These are phyloP conservation scores for Huiozyma sinensis DNA, from an alignment of 805 yeast species.

Conservation along the genomic window DNA sequence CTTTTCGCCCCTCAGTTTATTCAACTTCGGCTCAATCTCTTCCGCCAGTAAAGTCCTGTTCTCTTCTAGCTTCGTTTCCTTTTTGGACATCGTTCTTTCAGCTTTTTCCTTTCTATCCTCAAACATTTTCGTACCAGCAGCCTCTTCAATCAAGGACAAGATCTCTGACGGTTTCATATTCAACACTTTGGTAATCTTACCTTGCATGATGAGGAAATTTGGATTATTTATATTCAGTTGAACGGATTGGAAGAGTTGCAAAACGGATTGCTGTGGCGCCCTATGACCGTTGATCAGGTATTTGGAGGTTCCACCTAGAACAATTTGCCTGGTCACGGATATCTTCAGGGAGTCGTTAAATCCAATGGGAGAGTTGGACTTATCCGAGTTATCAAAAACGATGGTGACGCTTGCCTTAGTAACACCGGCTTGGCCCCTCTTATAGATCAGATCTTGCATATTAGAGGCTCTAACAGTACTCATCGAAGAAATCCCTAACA, in stretches of 20 bases:
- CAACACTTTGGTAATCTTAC: conserved; percentile 91
- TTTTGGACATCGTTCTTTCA: conserved; percentile 80
- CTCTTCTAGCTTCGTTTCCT: conserved; percentile 73
- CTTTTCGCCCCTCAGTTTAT: conserved; percentile 70
- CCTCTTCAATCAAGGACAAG: conserved; percentile 87
- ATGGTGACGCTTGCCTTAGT: conserved; percentile 95
- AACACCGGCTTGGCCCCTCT: conserved; percentile 96
- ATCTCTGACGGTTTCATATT: conserved; percentile 94
- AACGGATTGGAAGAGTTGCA: conserved; percentile 84
- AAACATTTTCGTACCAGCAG: conserved; percentile 94
- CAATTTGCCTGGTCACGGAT: conserved; percentile 84
- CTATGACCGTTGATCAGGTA: conserved; percentile 91
- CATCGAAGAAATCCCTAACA: conserved; percentile 92
- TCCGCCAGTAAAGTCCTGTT: conserved; percentile 63
- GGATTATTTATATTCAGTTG: conserved; percentile 96
- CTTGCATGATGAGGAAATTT: conserved; percentile 96
- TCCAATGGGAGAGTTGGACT: conserved; percentile 72
- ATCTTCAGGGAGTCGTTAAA: conserved; percentile 69
- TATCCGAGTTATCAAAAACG: conserved; percentile 81
- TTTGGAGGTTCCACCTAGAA: conserved; percentile 84
- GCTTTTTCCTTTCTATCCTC: conserved; percentile 91
- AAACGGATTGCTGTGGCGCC: conserved; percentile 88
- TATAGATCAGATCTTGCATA: conserved; percentile 87
- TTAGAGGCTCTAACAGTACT: conserved; percentile 89
- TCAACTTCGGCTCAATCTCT: conserved; percentile 89